Percentiles rank a stretch among this genome's conserved stretches.
These are phyloP conservation scores for Brettanomyces bruxellensis DNA, from an alignment of 805 yeast species.

Conservation along the genomic window DNA sequence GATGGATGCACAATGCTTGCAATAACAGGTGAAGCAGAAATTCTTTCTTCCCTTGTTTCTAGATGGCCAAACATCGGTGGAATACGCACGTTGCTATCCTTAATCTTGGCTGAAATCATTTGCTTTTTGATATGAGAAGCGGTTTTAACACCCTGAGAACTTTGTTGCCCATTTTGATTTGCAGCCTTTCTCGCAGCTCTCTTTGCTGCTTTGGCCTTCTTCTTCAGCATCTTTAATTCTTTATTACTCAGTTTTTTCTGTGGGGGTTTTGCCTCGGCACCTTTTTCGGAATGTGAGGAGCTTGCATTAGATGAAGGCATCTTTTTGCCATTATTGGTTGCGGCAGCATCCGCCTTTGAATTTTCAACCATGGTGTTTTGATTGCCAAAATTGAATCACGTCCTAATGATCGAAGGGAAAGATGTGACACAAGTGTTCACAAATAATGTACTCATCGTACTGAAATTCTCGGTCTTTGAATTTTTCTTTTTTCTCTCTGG, in stretches of 20 bases:
- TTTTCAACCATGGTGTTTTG: too few relatives aligned
- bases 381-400: too few relatives aligned
- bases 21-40: slow-evolving; percentile 44
- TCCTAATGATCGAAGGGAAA: too few relatives aligned
- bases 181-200: slow-evolving; percentile 76
- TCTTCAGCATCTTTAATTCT: slow-evolving; percentile 79
- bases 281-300: neutral
- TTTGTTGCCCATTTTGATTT: neutral
- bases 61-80: slow-evolving; percentile 71
- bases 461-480: too few relatives aligned
- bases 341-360: too few relatives aligned
- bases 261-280: neutral
- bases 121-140: slow-evolving; percentile 46
- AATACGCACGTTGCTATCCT: slow-evolving; percentile 34
- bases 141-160: slow-evolving; percentile 22
- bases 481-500: too few relatives aligned
- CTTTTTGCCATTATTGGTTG: neutral
- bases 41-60: slow-evolving; percentile 72
- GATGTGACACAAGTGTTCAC: too few relatives aligned
- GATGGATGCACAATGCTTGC: slow-evolving; percentile 80
- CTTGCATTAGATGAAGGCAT: neutral
- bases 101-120: slow-evolving; percentile 40
- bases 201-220: slow-evolving; percentile 85
- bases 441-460: too few relatives aligned
- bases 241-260: slow-evolving; percentile 46